phyloP scores from a whole-genome alignment of 2,329 filamentous ascomycete genomes.

The Aspergillus sp. region DNA sequence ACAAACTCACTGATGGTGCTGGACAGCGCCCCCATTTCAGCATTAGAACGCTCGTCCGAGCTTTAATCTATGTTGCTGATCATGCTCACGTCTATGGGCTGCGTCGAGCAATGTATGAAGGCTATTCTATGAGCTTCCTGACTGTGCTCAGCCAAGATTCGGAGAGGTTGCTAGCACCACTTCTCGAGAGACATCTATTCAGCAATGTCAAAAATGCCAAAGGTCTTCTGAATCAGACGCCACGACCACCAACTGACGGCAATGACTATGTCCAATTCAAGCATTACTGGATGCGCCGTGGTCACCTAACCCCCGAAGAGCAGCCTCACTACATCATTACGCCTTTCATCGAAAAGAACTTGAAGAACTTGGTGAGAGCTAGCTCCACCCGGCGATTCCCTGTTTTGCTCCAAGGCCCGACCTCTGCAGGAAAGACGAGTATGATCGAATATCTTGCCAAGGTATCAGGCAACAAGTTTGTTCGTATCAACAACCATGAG shows the following conservation, averaged over 20 bases:
- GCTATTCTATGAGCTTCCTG: slow-evolving; percentile 96
- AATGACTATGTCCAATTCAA: slow-evolving; percentile 79
- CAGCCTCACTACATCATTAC: slow-evolving; percentile 95
- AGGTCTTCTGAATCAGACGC: slow-evolving; percentile 74
- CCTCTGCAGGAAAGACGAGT: slow-evolving; percentile 95
- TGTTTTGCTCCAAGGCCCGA: slow-evolving; percentile 93
- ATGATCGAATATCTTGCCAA: slow-evolving; percentile 99
- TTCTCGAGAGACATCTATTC: slow-evolving; percentile 80
- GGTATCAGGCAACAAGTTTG: slow-evolving; percentile 92
- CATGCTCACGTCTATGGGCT: slow-evolving; percentile 83
- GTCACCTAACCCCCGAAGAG: slow-evolving; percentile 65
- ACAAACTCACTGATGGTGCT: slow-evolving; percentile 87
- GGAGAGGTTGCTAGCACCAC: slow-evolving; percentile 72
- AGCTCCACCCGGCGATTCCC: slow-evolving; percentile 91
- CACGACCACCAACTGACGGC: slow-evolving; percentile 74
- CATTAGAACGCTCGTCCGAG: slow-evolving; percentile 86
- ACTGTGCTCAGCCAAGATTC: slow-evolving; percentile 84
- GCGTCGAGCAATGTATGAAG: slow-evolving; percentile 84
- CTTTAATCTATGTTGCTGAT: slow-evolving; percentile 82
- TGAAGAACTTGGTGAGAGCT: slow-evolving; percentile 90
- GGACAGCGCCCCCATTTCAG: slow-evolving; percentile 97
- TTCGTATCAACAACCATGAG: slow-evolving; percentile 99
- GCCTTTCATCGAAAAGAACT: slow-evolving; percentile 88
- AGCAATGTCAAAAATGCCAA: slow-evolving; percentile 68
- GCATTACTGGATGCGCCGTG: slow-evolving; percentile 88